Base-by-base conservation (phyloP, 129 eudicot genomes). In the Tanacetum coccineum region DNA sequence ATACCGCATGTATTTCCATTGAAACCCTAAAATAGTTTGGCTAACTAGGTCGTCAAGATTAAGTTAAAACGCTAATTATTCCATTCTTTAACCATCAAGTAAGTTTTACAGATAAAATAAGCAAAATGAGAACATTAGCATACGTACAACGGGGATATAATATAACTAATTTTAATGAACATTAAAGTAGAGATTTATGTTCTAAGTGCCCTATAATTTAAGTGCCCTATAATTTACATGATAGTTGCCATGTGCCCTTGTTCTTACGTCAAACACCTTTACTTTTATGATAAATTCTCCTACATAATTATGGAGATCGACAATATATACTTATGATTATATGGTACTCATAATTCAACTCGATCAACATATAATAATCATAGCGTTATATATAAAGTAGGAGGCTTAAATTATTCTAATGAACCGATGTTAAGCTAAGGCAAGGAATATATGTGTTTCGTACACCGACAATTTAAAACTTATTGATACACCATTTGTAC, bases 191-290 rank as follows among this genome's bases (percentile, higher is more conserved):
- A 74, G 61, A 58, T 25, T 55, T 73, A 74, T 66, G 57, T 74
- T 44, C 61, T 57, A 74, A 66, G 73, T 66, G 32, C 73, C 73
- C 36, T 4, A 3, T 30, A 32, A 47, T 28, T 39, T 50, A 74
- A 66, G 72, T 74, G 28, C 72, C 72, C 26, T 22, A 0, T 0
- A 22, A 56, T 56, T 45, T 48, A 74, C 59, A 26, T 44, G 59
- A 45, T 65, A 65, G 72, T 57, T 66, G 60, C n/a, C 28, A 56
- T 45, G n/a, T n/a, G 72, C 78, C 72, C 71, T 55, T 57, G 50
- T 74, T 64, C 78, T 32, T 32, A 49, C 47, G 32, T 61, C 62
- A 61, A 62, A 62, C 49, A 22, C 59, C 65, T 74, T 74, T 46
- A 66, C 78, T 30, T 66, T 46, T 48, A 19, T 66, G 53, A 46